Percentiles rank a stretch among this genome's conserved stretches.
phyloP scores from a whole-genome alignment of 768 basidiomycete species.

The Xerocomellus dryophilus region DNA sequence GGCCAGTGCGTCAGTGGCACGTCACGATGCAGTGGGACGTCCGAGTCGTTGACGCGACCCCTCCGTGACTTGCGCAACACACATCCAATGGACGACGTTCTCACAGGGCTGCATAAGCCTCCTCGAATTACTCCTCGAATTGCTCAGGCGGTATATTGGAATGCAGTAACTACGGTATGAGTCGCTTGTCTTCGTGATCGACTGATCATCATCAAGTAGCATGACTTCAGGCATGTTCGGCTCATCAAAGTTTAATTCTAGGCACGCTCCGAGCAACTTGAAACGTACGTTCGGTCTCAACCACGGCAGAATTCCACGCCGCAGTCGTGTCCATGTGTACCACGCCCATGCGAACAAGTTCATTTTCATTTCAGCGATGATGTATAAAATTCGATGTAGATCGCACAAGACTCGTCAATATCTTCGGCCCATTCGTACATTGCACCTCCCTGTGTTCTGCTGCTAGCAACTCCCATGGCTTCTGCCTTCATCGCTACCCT shows the following conservation, averaged over 20 bases:
- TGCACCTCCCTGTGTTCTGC: not conserved
- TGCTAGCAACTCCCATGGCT: slow-evolving; percentile 27
- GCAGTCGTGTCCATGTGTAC: not conserved
- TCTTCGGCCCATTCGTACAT: not conserved
- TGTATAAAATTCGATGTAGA: not conserved
- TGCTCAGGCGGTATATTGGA: not conserved
- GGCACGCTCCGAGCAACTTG: not conserved
- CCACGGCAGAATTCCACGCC: too few species aligned
- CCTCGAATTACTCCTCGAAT: too few species aligned
- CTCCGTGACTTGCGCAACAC: not conserved
- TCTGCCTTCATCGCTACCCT: slow-evolving; percentile 5
- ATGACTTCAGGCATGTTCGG: not conserved
- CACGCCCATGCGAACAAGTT: not conserved
- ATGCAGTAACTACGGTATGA: not conserved
- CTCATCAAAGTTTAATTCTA: too few species aligned
- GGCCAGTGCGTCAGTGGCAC: too few species aligned
- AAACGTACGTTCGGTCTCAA: not conserved
- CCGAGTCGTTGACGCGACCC: too few species aligned
- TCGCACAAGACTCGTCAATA: not conserved
- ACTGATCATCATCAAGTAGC: not conserved
- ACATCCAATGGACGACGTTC: not conserved
- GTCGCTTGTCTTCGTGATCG: too few species aligned
- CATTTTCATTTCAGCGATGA: not conserved
- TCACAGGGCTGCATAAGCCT: not conserved
- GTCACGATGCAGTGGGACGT: too few species aligned